phyloP scores from a whole-genome alignment of 345 rosid species.

The Erodium maritimum region DNA sequence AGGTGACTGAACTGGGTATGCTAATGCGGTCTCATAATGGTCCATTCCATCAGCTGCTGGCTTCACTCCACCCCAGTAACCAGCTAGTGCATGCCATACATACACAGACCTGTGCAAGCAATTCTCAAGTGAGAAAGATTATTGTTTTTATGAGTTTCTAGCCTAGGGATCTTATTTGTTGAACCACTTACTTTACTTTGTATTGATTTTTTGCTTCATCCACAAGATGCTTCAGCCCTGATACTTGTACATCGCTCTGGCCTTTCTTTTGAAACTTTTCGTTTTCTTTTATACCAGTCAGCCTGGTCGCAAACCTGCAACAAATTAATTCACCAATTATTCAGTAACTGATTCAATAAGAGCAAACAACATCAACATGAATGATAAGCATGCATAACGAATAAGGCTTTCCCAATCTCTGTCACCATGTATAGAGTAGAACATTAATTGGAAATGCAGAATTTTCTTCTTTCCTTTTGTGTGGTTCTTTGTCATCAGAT shows the following conservation, averaged over 20 bases:
- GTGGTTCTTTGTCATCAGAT: too few relatives aligned
- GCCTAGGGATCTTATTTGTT: background rate
- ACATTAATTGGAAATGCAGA: too few relatives aligned
- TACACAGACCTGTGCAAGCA: conserved; percentile 47
- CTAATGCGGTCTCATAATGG: conserved; percentile 78
- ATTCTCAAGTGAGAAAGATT: background rate
- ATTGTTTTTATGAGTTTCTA: background rate
- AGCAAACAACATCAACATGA: background rate
- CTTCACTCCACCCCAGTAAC: conserved; percentile 98
- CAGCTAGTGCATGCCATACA: conserved; percentile 97
- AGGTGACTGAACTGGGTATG: conserved; percentile 80
- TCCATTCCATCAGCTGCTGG: conserved; percentile 94
- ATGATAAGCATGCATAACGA: too few relatives aligned
- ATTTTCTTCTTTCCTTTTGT: too few relatives aligned
- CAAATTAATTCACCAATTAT: background rate
- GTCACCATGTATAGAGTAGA: too few relatives aligned
- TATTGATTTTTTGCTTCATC: conserved; percentile 68
- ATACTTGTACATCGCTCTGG: conserved; percentile 29
- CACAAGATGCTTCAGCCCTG: conserved; percentile 67
- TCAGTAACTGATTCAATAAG: conserved; percentile 1
- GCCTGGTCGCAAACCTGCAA: conserved; percentile 81
- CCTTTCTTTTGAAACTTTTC: conserved; percentile 60
- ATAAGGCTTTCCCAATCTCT: too few relatives aligned
- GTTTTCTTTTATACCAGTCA: conserved; percentile 87
- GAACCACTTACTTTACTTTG: conserved; percentile 61